Conservation (phyloP, 2,329 filamentous ascomycete species). For the Botrytis byssoidea region DNA sequence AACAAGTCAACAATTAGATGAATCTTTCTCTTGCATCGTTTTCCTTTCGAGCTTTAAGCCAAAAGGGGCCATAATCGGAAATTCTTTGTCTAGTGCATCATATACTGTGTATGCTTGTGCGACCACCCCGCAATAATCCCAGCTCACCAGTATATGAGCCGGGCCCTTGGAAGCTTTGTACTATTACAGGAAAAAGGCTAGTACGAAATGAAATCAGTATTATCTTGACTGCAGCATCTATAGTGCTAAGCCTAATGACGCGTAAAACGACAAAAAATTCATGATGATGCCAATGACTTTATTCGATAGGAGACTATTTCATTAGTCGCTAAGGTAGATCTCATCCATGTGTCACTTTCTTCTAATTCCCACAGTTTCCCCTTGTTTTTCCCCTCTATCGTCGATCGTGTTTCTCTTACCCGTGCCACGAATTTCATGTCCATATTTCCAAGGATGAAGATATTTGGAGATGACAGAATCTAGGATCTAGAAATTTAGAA, state of each 20-base stretch:
- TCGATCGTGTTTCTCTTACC: constrained; percentile 20
- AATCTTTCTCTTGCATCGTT: not conserved
- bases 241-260: constrained; percentile 19
- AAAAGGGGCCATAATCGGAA: not conserved
- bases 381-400: constrained; percentile 14
- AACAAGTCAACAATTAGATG: constrained; percentile 1
- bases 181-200: constrained; percentile 2
- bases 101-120: not conserved
- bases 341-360: constrained; percentile 10
- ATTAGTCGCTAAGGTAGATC: constrained; percentile 2
- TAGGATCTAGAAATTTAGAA: constrained; percentile 11
- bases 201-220: not conserved
- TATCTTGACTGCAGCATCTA: not conserved
- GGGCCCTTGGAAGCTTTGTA: constrained; percentile 18
- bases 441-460: constrained; percentile 9
- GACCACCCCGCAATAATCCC: constrained; percentile 25
- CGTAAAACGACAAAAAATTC: constrained; percentile 11
- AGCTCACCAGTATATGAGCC: constrained; percentile 14
- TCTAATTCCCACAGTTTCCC: not conserved
- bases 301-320: not conserved
- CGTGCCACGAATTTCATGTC: constrained; percentile 16
- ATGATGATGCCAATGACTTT: not conserved
- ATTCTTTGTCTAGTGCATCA: not conserved
- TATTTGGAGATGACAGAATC: constrained; percentile 15
- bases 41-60: not conserved